Base-by-base conservation (phyloP, 371 early-diverging fungal genomes). In the Mucor velutinosus region DNA sequence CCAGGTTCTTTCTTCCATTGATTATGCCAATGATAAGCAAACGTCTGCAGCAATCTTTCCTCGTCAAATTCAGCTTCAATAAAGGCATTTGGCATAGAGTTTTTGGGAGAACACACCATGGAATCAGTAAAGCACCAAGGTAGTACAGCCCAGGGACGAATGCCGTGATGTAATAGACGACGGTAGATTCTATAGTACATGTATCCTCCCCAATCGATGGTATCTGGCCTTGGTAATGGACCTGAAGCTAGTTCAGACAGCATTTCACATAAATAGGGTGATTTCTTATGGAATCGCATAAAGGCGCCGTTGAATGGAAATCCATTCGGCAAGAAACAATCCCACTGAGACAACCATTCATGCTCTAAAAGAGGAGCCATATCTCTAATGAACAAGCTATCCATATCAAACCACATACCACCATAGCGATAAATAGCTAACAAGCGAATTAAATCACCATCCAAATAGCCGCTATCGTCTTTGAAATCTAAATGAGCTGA, bases 321-420 rank as follows among this genome's bases (percentile, higher is more conserved):
- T 0, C 73, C 76, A 29, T 78, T 71, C 5, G 86, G 86, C n/a
- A 83, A 71, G 69, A 78, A 85, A 39, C 86, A 85, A 71, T 85
- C 86, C 86, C 86, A 85, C 58, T 83, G 83, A 4, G 75, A 71
- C 15, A 85, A 49, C 86, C 86, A 85, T 66, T 85, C 86, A 37
- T 78, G 81, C 53, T 85, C 83, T 10, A 82, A 67, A 5, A 85
- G 65, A 0, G 86, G 86, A 1, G 75, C 64, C 80, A 85, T 79
- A 61, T 85, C 86, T 30, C 86, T 67, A 12, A 85, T 76, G 59
- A 85, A 76, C 10, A 85, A 62, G 0, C 81, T 74, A 47, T 85
- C 86, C 86, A 85, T 85, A 66, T 85, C 86, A 57, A 85, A 85
- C 86, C 86, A 85, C 82, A 85, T 80, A 25, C 86, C 86, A 15